phyloP scores from a whole-genome alignment of 306 rosid genomes.

The Ziziphus jujuba region DNA sequence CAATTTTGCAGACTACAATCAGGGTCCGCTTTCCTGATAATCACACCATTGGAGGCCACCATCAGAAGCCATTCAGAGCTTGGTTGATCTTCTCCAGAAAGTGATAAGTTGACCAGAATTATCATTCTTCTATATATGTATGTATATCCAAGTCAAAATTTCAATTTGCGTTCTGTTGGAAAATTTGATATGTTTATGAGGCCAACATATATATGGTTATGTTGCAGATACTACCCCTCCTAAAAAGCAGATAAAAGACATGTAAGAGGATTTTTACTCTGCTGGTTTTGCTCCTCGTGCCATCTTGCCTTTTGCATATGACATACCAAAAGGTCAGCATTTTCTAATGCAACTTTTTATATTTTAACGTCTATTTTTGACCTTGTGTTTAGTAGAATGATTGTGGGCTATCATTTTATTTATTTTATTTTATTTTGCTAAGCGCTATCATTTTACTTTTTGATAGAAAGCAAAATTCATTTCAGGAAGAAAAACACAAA shows the following conservation, averaged over 20 bases:
- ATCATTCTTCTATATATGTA: conserved; percentile 85
- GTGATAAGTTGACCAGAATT: conserved; percentile 69
- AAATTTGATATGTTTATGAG: background rate
- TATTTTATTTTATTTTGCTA: too few species aligned
- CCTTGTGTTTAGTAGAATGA: background rate
- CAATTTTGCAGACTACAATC: conserved; percentile 64
- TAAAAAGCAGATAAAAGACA: conserved; percentile 64
- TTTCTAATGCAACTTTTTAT: conserved; percentile 1
- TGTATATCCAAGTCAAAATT: conserved; percentile 13
- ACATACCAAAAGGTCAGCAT: conserved; percentile 59
- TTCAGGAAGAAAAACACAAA: too few species aligned
- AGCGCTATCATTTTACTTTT: too few species aligned
- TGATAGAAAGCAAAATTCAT: too few species aligned
- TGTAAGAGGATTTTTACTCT: conserved; percentile 65
- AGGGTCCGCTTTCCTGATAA: conserved; percentile 93
- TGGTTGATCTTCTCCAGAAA: conserved; percentile 69
- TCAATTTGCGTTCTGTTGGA: background rate
- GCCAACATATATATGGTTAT: conserved; percentile 20
- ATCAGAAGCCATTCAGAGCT: conserved; percentile 72
- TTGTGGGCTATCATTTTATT: background rate
- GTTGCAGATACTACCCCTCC: conserved; percentile 90
- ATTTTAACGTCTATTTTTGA: background rate
- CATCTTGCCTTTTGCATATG: conserved; percentile 70
- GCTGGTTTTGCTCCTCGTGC: conserved; percentile 94
- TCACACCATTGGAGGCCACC: conserved; percentile 84